Base-by-base conservation (phyloP, 1,284 basidiomycete species). In the Ceratobasidium sp. region DNA sequence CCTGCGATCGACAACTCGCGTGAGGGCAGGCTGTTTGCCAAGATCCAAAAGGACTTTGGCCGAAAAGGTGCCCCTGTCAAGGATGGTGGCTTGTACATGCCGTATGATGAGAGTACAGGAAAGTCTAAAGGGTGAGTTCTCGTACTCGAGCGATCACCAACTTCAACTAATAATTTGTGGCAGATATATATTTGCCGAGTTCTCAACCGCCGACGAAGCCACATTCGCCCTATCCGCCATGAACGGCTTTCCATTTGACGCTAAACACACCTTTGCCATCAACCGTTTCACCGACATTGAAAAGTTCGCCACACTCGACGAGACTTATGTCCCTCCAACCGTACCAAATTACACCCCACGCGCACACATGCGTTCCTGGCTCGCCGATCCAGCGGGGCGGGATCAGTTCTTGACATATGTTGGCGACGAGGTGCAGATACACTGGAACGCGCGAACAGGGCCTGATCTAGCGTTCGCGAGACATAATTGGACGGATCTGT, bases 401-500 rank as follows among this genome's bases (percentile, higher is more conserved):
- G 98, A 99, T 85, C 98, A 99, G 86, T 97, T 97, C 87, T 92
- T 96, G 79, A 97, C 96, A 70, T 98, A 98, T 86, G 92, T 95
- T 72, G 95, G 94, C 78, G 94, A 97, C 83, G 95, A 97, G 80
- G 96, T 98, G 79, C 91, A 94, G 82, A 92, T 99, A 81, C 90
- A 92, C 82, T 99, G 97, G 97, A 96, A 98, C 84, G 95, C 95
- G 79, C 95, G 96, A 83, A 93, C 94, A 78, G 96, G 95, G 15
- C 92, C 94, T 82, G 97, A 98, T 85, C 84, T 80, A 51, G 78
- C 80, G 42, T 82, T 77, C 75, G 76, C 79, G 18, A 70, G 60
- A 51, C 28, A 95, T 92, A 92, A 94, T 84, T 99, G 98, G 97
- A 98, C 96, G 83, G 97, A 99, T 84, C 93, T 98, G 61, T 99